These are phyloP conservation scores for Exophiala dermatitidis DNA, from an alignment of 2,329 filamentous ascomycete species.

Conservation along the genomic window DNA sequence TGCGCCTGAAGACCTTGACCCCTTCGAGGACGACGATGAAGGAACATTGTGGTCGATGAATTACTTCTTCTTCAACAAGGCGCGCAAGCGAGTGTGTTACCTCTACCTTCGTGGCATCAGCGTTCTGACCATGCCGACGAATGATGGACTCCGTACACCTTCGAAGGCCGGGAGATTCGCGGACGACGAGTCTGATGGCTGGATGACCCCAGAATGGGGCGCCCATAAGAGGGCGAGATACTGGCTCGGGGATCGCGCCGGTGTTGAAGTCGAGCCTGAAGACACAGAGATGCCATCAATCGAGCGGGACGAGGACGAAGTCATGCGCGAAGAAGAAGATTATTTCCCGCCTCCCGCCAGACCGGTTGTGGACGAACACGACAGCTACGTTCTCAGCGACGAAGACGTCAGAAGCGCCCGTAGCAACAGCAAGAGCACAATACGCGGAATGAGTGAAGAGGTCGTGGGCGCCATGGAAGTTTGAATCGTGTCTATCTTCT, in stretches of 20 bases:
- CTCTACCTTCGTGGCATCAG: constrained; percentile 80
- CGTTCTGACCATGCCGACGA: constrained; percentile 60
- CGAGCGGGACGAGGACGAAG: constrained; percentile 13
- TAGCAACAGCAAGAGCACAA: constrained; percentile 37
- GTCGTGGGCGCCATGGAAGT: constrained; percentile 49
- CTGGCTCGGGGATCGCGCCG: constrained; percentile 68
- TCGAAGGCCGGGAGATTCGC: constrained; percentile 41
- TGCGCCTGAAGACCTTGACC: constrained; percentile 71
- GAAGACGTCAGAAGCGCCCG: constrained; percentile 36
- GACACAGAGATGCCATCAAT: constrained; percentile 36
- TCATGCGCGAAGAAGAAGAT: constrained; percentile 21
- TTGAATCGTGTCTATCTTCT: constrained; percentile 25
- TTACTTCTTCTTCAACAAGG: constrained; percentile 97
- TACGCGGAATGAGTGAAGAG: constrained; percentile 48
- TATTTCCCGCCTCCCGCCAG: constrained; percentile 25
- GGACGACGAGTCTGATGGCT: constrained; percentile 40
- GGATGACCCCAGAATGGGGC: constrained; percentile 46
- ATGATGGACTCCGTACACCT: constrained; percentile 43
- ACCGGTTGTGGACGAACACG: constrained; percentile 36
- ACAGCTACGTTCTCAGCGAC: constrained; percentile 41
- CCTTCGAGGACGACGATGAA: constrained; percentile 87
- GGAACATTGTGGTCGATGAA: constrained; percentile 91
- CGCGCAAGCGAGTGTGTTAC: constrained; percentile 86
- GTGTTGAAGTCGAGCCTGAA: constrained; percentile 38
- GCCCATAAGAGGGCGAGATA: constrained; percentile 76